These are phyloP conservation scores for Chytriomyces sp. DNA, from an alignment of 192 early-diverging fungal genomes.

Conservation along the genomic window DNA sequence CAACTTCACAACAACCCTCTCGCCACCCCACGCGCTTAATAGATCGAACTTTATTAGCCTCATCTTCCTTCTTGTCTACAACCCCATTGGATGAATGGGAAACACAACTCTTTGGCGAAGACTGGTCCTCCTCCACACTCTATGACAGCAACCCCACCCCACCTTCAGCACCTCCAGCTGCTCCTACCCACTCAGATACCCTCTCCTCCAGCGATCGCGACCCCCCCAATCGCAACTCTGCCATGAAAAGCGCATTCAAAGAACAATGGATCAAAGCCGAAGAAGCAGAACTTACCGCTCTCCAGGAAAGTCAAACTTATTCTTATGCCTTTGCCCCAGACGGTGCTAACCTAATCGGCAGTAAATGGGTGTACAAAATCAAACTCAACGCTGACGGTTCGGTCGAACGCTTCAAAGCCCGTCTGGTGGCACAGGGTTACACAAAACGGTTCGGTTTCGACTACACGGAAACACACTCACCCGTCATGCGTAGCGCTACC, in stretches of 20 bases:
- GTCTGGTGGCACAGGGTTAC: conserved; percentile 40
- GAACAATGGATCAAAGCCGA: neutral
- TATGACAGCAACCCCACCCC: too few species aligned
- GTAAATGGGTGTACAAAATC: conserved; percentile 30
- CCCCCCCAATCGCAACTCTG: neutral
- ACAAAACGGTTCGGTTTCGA: conserved; percentile 40
- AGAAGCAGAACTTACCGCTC: neutral
- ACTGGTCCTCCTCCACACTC: too few species aligned
- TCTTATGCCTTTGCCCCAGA: neutral
- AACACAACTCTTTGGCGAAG: too few species aligned
- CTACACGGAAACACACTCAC: conserved; percentile 41
- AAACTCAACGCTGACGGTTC: conserved; percentile 19
- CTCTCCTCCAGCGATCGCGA: too few species aligned
- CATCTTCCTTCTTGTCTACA: too few species aligned
- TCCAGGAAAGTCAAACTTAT: neutral
- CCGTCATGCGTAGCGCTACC: conserved; percentile 20
- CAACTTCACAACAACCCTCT: too few species aligned
- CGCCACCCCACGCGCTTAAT: too few species aligned
- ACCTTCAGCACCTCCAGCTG: too few species aligned
- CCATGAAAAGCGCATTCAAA: neutral
- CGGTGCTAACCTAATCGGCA: neutral
- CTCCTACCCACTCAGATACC: too few species aligned
- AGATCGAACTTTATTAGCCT: too few species aligned
- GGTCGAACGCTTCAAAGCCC: conserved; percentile 40
- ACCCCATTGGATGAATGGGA: too few species aligned